Evolutionary conservation across 1,139 yeast species (phyloP).

Genomic region (Zygoascus meyerae): DNA sequence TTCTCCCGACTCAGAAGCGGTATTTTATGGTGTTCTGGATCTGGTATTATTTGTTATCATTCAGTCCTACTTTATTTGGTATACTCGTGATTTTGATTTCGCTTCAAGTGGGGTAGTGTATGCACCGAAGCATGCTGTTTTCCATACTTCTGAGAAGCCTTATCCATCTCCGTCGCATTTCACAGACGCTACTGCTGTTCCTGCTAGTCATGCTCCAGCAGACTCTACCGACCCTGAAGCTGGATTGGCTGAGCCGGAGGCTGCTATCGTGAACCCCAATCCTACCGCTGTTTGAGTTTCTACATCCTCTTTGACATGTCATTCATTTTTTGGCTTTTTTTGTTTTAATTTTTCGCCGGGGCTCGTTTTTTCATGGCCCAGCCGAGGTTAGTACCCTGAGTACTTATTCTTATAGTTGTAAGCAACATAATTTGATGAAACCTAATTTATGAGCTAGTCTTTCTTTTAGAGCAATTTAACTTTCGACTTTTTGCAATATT

Average conservation of each 20-base stretch:
- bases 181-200: conserved; percentile 20
- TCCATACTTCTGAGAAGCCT: conserved; percentile 22
- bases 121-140: conserved; percentile 19
- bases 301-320: not conserved
- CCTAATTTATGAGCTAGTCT: no score
- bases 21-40: conserved; percentile 59
- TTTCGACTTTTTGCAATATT: no score
- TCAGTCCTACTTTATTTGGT: conserved; percentile 34
- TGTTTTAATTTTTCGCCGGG: no score
- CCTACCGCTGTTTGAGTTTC: not conserved
- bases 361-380: no score
- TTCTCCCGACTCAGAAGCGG: conserved; percentile 62
- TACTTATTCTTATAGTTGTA: no score
- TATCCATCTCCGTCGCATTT: conserved; percentile 10
- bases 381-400: no score
- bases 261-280: not conserved
- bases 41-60: conserved; percentile 34
- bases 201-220: conserved; percentile 12
- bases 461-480: no score
- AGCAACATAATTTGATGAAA: no score
- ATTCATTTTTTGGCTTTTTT: not conserved
- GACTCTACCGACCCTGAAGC: conserved; percentile 11
- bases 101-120: conserved; percentile 19
- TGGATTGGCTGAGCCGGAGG: not conserved
- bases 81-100: conserved; percentile 20